Evolutionary conservation across 495 filamentous ascomycete species (phyloP).

Genomic region (Lindgomyces ingoldianus): DNA sequence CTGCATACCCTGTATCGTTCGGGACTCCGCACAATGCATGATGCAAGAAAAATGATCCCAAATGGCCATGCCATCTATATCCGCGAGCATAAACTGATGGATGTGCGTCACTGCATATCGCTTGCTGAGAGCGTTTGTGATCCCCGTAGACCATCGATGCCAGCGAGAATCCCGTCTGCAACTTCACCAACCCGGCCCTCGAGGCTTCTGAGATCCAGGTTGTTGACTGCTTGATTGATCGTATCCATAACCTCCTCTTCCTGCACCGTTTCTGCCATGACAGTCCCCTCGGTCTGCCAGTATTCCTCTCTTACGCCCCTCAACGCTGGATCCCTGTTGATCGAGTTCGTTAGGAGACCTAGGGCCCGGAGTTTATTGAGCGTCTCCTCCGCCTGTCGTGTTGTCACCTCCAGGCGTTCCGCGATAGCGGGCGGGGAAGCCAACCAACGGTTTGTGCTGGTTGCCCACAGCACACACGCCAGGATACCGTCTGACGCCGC

Average conservation of each 20-base stretch:
- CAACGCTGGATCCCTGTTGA: conserved; percentile 57
- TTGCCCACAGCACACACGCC: conserved; percentile 66
- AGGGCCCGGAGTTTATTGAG: conserved; percentile 55
- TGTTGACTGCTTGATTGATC: conserved; percentile 52
- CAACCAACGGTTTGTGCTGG: conserved; percentile 72
- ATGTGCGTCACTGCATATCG: not conserved
- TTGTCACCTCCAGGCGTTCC: conserved; percentile 51
- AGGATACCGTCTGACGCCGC: conserved; percentile 62
- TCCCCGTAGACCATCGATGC: conserved; percentile 19
- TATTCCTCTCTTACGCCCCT: conserved; percentile 58
- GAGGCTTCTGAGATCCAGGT: conserved; percentile 53
- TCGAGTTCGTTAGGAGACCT: conserved; percentile 59
- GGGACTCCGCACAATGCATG: not conserved
- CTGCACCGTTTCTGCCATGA: conserved; percentile 47
- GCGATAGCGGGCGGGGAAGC: conserved; percentile 53
- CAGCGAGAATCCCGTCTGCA: conserved; percentile 48
- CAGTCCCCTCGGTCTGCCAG: conserved; percentile 53
- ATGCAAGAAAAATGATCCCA: not conserved
- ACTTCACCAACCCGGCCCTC: conserved; percentile 59
- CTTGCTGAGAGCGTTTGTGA: conserved; percentile 13
- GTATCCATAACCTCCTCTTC: conserved; percentile 59
- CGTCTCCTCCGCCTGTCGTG: conserved; percentile 50
- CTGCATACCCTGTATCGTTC: not conserved
- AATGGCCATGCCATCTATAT: conserved; percentile 8
- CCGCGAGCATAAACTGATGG: not conserved